These are phyloP conservation scores for Penicillium sp. DNA, from an alignment of 2,329 filamentous ascomycete species.

Conservation along the genomic window DNA sequence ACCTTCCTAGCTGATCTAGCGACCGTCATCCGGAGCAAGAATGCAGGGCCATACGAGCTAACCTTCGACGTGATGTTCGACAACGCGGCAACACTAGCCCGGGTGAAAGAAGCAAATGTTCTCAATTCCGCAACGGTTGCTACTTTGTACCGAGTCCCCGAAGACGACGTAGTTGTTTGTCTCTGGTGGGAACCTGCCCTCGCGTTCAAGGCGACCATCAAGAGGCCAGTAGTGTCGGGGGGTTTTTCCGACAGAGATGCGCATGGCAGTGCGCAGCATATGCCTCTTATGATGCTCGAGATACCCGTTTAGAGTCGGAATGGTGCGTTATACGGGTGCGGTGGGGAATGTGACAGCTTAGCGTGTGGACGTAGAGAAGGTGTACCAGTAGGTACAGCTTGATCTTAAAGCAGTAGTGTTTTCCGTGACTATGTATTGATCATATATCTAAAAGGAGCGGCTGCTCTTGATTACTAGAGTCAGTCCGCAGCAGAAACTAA, in stretches of 20 bases:
- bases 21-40: background rate
- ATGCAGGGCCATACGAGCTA: background rate
- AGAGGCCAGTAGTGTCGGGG: background rate
- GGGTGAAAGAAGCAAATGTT: background rate
- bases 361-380: too few relatives aligned
- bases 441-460: too few relatives aligned
- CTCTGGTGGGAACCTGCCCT: background rate
- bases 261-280: background rate
- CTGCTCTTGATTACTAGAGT: too few relatives aligned
- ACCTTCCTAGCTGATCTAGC: background rate
- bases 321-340: too few relatives aligned
- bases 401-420: too few relatives aligned
- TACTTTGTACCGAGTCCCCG: background rate
- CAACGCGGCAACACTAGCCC: background rate
- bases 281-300: background rate
- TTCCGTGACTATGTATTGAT: too few relatives aligned
- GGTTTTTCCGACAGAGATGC: background rate
- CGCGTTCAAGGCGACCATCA: background rate
- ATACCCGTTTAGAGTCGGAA: too few relatives aligned
- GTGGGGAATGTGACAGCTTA: too few relatives aligned
- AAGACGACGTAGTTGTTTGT: background rate
- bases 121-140: background rate
- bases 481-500: too few relatives aligned
- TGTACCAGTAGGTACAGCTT: too few relatives aligned
- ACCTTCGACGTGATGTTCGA: background rate